Conservation (phyloP, 2,329 filamentous ascomycete species). For the Penicillium sp. region DNA sequence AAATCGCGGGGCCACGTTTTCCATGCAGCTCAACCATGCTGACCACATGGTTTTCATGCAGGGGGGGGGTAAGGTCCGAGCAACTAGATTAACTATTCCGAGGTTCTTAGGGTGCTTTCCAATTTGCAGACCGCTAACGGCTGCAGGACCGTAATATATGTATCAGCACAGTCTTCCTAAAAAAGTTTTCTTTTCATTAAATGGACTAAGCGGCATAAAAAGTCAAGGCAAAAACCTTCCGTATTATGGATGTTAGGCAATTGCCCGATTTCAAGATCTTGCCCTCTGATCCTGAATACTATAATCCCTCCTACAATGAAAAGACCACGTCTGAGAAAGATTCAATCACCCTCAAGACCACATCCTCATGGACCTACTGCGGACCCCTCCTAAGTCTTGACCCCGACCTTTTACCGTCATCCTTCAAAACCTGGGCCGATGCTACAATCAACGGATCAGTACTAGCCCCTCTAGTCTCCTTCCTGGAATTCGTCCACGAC, state of each 20-base stretch:
- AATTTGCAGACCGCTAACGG: neutral
- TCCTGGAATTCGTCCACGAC: slow-evolving; percentile 42
- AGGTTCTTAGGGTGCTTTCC: neutral
- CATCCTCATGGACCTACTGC: slow-evolving; percentile 48
- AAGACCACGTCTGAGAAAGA: neutral
- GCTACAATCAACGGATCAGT: slow-evolving; percentile 39
- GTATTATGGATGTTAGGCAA: slow-evolving; percentile 15
- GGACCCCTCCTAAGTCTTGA: slow-evolving; percentile 39
- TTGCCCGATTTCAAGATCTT: slow-evolving; percentile 22
- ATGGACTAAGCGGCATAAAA: no score
- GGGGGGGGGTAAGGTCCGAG: slow-evolving; percentile 1
- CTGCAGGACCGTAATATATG: neutral
- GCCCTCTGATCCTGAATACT: slow-evolving; percentile 5
- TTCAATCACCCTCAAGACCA: slow-evolving; percentile 16
- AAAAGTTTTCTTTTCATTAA: neutral
- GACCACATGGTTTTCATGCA: slow-evolving; percentile 18
- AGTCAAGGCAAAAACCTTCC: neutral
- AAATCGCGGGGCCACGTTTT: slow-evolving; percentile 11
- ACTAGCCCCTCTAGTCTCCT: slow-evolving; percentile 37
- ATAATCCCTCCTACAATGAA: neutral
- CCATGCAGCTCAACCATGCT: slow-evolving; percentile 4
- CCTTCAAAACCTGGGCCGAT: slow-evolving; percentile 42
- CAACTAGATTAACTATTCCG: neutral
- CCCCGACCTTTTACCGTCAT: slow-evolving; percentile 31
- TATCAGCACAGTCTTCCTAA: neutral